These are phyloP conservation scores for Taphrina wiesneri DNA, from an alignment of 1,139 yeast genomes.

Conservation along the genomic window DNA sequence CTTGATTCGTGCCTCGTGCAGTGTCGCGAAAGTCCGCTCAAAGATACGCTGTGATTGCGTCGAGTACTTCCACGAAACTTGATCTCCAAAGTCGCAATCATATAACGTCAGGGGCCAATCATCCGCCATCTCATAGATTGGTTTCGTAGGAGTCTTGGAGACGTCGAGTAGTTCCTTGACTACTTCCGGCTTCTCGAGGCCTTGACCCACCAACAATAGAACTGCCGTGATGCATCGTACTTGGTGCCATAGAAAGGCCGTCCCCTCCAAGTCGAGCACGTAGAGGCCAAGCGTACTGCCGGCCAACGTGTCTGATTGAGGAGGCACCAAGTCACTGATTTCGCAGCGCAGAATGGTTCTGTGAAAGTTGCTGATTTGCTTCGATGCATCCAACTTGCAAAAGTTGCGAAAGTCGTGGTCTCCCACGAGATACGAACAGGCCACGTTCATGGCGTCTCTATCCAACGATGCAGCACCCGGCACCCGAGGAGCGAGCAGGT, in stretches of 20 bases:
- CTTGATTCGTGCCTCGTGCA: conserved; percentile 41
- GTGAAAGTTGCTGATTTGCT: conserved; percentile 75
- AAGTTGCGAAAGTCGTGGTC: conserved; percentile 90
- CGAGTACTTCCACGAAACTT: conserved; percentile 25
- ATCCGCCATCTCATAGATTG: conserved; percentile 84
- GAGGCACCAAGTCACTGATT: conserved; percentile 49
- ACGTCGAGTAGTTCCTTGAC: conserved; percentile 63
- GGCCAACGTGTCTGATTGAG: neutral
- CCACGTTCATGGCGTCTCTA: conserved; percentile 65
- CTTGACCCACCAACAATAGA: conserved; percentile 76
- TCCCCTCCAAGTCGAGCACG: conserved; percentile 77
- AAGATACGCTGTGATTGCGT: conserved; percentile 38
- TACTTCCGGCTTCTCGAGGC: conserved; percentile 61
- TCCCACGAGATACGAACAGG: conserved; percentile 67
- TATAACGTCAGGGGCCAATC: conserved; percentile 87
- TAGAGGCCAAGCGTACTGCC: conserved; percentile 46
- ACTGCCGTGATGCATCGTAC: conserved; percentile 94
- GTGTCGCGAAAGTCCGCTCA: conserved; percentile 38
- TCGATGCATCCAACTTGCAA: conserved; percentile 90
- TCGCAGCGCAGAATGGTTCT: conserved; percentile 60
- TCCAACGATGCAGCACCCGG: conserved; percentile 51
- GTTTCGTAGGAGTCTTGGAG: conserved; percentile 63
- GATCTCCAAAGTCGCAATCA: conserved; percentile 65
- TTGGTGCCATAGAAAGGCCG: conserved; percentile 97
- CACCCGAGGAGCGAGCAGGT: conserved; percentile 56